Conservation (phyloP, 371 early-diverging fungal genomes). For the Apophysomyces trapeziformis region DNA sequence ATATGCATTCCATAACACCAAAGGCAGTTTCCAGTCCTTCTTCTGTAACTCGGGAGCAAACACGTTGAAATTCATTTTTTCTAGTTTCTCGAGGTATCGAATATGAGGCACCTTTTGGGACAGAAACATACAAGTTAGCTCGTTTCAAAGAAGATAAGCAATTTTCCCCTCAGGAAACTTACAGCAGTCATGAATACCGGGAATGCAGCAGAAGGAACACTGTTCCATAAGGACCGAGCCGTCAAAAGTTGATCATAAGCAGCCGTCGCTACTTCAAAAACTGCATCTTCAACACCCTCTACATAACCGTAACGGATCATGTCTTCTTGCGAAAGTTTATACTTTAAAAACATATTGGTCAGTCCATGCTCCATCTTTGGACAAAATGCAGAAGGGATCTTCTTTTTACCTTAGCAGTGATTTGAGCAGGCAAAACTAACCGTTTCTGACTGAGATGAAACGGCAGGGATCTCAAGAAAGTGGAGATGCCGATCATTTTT, state of each 20-base stretch:
- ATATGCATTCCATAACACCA: slow-evolving; percentile 57
- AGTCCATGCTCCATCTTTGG: background rate
- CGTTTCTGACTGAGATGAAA: slow-evolving; percentile 69
- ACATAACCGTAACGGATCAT: slow-evolving; percentile 70
- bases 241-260: slow-evolving; percentile 83
- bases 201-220: slow-evolving; percentile 56
- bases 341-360: slow-evolving; percentile 36
- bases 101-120: slow-evolving; percentile 56
- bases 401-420: slow-evolving; percentile 73
- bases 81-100: slow-evolving; percentile 65
- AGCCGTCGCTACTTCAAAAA: slow-evolving; percentile 80
- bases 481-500: slow-evolving; percentile 83
- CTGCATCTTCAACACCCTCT: slow-evolving; percentile 68
- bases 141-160: background rate
- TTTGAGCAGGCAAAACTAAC: slow-evolving; percentile 72
- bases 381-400: background rate
- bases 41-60: slow-evolving; percentile 64
- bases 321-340: slow-evolving; percentile 71
- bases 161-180: slow-evolving; percentile 18
- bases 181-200: slow-evolving; percentile 74
- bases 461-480: slow-evolving; percentile 73
- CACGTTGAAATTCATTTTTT: slow-evolving; percentile 73
- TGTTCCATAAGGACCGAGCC: slow-evolving; percentile 66
- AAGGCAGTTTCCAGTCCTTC: slow-evolving; percentile 74
- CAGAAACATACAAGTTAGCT: too few relatives aligned